phyloP scores from a whole-genome alignment of 495 filamentous ascomycete genomes.

The Aspergillus wentii region DNA sequence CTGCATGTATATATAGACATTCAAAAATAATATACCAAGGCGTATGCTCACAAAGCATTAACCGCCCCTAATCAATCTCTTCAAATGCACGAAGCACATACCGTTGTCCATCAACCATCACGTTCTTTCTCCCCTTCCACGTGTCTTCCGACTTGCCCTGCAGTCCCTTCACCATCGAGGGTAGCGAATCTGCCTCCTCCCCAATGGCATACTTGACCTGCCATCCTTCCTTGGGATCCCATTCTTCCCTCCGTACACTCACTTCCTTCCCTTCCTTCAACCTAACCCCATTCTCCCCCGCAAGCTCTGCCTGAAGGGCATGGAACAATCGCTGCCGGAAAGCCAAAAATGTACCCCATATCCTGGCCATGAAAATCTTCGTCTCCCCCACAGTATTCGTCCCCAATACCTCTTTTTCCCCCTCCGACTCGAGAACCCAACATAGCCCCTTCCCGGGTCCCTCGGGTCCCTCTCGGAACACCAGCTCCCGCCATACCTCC shows the following conservation, averaged over 20 bases:
- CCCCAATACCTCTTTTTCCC: constrained; percentile 7
- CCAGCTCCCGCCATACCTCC: constrained; percentile 35
- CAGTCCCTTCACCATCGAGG: constrained; percentile 19
- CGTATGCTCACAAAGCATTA: no score
- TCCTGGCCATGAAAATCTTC: constrained; percentile 32
- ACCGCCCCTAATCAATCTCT: no score
- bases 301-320: constrained; percentile 7
- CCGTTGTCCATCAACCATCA: constrained; percentile 17
- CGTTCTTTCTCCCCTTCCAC: constrained; percentile 20
- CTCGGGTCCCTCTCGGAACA: constrained; percentile 18
- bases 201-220: constrained; percentile 25
- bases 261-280: constrained; percentile 24
- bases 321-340: constrained; percentile 26
- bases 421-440: constrained; percentile 32
- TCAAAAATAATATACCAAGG: no score
- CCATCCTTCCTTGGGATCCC: constrained; percentile 17
- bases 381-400: constrained; percentile 19
- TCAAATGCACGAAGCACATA: constrained; percentile 36
- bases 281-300: not conserved
- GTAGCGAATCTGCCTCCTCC: constrained; percentile 12
- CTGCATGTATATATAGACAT: no score
- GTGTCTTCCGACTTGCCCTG: constrained; percentile 12
- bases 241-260: constrained; percentile 36
- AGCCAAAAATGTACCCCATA: constrained; percentile 35
- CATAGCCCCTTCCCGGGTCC: constrained; percentile 21